These are phyloP conservation scores for Globisporangium mamillatum DNA, from an alignment of 352 stramenopile genomes.

Conservation along the genomic window DNA sequence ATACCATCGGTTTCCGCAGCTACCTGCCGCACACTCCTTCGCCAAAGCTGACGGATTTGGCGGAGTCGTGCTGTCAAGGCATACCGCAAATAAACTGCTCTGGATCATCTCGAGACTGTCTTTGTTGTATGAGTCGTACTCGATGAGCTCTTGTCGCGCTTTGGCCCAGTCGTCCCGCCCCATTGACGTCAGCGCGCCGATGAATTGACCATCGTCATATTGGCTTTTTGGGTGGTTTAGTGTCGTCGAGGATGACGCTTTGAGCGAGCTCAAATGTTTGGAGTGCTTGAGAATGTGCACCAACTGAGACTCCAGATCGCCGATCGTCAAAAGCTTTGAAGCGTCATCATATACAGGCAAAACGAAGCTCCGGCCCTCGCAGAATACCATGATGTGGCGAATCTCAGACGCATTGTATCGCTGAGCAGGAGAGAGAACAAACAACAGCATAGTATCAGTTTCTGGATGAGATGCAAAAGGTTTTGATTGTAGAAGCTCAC, in stretches of 20 bases:
- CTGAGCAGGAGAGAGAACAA: conserved; percentile 1
- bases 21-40: conserved; percentile 53
- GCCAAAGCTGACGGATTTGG: conserved; percentile 42
- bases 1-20: conserved; percentile 91
- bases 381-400: conserved; percentile 52
- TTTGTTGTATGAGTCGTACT: conserved; percentile 43
- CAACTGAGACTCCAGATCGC: conserved; percentile 60
- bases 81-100: conserved; percentile 86
- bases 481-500: conserved; percentile 4
- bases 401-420: conserved; percentile 33
- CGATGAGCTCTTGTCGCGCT: conserved; percentile 63
- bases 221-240: background rate
- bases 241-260: background rate
- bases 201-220: conserved; percentile 31
- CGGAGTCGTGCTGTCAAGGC: conserved; percentile 70
- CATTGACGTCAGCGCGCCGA: conserved; percentile 88
- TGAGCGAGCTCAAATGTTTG: conserved; percentile 31
- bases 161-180: conserved; percentile 88
- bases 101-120: conserved; percentile 83
- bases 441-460: background rate
- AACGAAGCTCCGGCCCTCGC: conserved; percentile 46
- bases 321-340: conserved; percentile 50
- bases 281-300: conserved; percentile 51
- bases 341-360: conserved; percentile 48
- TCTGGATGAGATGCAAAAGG: background rate